Evolutionary conservation across 192 early-diverging fungal species (phyloP), one percentile per base, ranked within the genome.

Genomic region (Ramicandelaber brevisporus): DNA sequence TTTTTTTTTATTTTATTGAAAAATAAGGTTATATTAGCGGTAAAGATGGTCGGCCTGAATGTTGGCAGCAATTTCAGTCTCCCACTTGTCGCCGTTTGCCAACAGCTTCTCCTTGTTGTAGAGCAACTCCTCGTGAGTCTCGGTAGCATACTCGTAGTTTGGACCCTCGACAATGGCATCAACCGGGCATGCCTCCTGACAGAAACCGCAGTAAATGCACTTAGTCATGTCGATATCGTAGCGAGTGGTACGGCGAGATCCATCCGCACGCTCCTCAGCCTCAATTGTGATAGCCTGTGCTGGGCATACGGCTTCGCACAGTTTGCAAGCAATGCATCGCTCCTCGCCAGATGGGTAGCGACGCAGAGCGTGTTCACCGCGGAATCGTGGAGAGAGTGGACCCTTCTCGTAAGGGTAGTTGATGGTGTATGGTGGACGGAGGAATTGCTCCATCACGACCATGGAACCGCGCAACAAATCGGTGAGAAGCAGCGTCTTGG

Each of bases 141-240:
- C 90, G 2, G 86, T 90, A 17, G 83, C 62, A 46, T 75, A 86
- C 51, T 96, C 90, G 59, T 81, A 89, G 56, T 96, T 96, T 37
- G 84, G 81, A 18, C 76, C 74, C 59, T 87, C 90, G 4, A 96
- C 90, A 64, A 96, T 96, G 26, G 90, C 90, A 57, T 96, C 90
- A 2, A 90, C 85, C 17, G 84, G 84, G 38, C 84, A 88, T 0
- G 84, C 84, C 42, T 88, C 84, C 55, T 90, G 86, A 55, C 89
- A 96, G 55, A 96, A 71, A 30, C 89, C 89, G 52, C 89, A 96
- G 64, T 87, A 89, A 45, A 76, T 77, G 55, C 81, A 83, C 63
- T 95, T 95, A 34, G 90, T 90, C 90, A 90, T 90, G 48, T 96
- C 90, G 43, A 96, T 96, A 58, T 96, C 90, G 47, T 96, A 96